These are phyloP conservation scores for Dactylellina leptospora DNA, from an alignment of 2,329 filamentous ascomycete genomes.

Conservation along the genomic window DNA sequence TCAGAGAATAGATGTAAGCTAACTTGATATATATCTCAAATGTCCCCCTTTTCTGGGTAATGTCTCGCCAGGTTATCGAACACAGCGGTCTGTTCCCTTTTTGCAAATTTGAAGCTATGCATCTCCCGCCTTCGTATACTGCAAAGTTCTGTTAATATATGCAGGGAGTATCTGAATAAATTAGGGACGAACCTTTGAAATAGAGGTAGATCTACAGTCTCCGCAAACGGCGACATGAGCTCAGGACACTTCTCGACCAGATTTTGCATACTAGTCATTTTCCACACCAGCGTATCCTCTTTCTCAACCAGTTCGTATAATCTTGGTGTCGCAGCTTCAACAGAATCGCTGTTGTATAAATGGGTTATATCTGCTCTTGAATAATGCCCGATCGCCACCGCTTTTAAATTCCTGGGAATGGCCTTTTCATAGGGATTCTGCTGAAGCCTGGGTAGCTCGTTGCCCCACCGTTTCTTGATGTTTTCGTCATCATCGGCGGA, in stretches of 20 bases:
- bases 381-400: constrained; percentile 15
- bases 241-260: constrained; percentile 4
- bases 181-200: neutral
- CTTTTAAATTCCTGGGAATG: constrained; percentile 11
- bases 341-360: neutral
- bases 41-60: no score
- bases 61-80: no score
- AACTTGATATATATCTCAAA: no score
- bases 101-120: no score
- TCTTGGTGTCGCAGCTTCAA: no score
- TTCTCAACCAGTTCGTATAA: constrained; percentile 3
- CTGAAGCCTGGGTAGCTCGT: neutral
- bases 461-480: neutral
- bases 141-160: no score
- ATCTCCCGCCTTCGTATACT: no score
- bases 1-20: no score
- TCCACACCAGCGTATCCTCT: neutral
- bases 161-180: neutral
- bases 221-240: constrained; percentile 17
- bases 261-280: constrained; percentile 6
- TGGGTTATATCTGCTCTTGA: neutral
- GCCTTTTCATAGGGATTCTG: neutral
- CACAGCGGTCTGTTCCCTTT: no score
- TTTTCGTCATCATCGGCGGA: neutral
- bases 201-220: neutral